Conservation (phyloP, 768 basidiomycete species). For the Lactarius akahatsu region DNA sequence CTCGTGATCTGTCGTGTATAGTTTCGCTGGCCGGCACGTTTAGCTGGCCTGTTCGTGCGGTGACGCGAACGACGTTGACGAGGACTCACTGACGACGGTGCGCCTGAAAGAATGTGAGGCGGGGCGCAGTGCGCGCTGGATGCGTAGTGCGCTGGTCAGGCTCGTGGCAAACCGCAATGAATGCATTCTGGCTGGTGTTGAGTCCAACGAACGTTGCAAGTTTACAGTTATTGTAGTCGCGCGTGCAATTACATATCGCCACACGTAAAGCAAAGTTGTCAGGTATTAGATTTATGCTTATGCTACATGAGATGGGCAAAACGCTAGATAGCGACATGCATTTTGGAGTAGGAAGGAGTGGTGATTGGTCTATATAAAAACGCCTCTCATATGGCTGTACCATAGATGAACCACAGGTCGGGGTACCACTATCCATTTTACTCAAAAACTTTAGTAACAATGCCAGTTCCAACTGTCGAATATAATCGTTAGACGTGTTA, state of each 20-base stretch:
- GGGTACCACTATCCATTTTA: constrained; percentile 32
- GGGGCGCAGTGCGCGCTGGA: constrained; percentile 32
- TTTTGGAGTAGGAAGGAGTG: constrained; percentile 17
- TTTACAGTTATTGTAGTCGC: constrained; percentile 4
- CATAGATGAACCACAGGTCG: neutral
- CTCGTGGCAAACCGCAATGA: constrained; percentile 37
- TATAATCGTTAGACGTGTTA: constrained; percentile 7
- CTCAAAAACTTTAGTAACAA: constrained; percentile 85
- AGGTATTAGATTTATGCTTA: constrained; percentile 18
- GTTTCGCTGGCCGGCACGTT: constrained; percentile 51
- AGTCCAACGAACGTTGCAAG: neutral
- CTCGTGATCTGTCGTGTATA: constrained; percentile 89
- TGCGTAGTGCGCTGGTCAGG: constrained; percentile 31
- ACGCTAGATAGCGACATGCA: neutral
- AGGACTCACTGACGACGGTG: constrained; percentile 59
- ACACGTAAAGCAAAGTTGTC: neutral
- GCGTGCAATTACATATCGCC: neutral
- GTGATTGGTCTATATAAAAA: constrained; percentile 21
- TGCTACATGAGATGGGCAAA: constrained; percentile 18
- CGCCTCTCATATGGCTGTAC: neutral
- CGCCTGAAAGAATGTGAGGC: constrained; percentile 41
- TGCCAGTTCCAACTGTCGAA: constrained; percentile 81
- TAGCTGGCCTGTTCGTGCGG: too few species aligned
- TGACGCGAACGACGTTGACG: neutral
- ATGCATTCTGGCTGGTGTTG: constrained; percentile 18